Conservation (phyloP, 768 basidiomycete genomes). For the Hydnum rufescens region DNA sequence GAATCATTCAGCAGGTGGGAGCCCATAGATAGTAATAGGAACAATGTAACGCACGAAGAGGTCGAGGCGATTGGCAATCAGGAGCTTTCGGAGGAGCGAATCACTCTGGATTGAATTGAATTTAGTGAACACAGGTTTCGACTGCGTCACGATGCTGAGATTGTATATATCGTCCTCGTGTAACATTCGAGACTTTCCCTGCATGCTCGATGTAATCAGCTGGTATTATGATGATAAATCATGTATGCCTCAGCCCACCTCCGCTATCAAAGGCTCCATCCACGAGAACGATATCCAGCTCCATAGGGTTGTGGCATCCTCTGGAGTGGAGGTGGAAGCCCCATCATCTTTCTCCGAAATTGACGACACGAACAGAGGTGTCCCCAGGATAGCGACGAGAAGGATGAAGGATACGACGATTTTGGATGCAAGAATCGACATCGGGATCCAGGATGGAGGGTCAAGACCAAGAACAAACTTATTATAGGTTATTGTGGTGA, state of each 20-base stretch:
- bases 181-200: constrained; percentile 35
- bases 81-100: constrained; percentile 26
- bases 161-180: constrained; percentile 54
- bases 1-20: neutral
- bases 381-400: constrained; percentile 30
- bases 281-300: constrained; percentile 9
- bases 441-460: constrained; percentile 19
- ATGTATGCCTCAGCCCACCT: neutral
- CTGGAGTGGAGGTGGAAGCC: constrained; percentile 47
- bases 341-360: constrained; percentile 26
- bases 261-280: neutral
- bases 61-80: constrained; percentile 8
- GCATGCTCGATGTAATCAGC: neutral
- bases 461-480: constrained; percentile 25
- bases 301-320: constrained; percentile 56
- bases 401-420: constrained; percentile 25
- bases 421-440: constrained; percentile 22
- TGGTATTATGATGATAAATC: constrained; percentile 2
- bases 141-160: constrained; percentile 47
- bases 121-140: constrained; percentile 40
- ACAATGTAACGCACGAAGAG: neutral
- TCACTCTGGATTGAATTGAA: constrained; percentile 17
- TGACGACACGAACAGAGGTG: constrained; percentile 53
- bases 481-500: constrained; percentile 38
- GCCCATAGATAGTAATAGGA: neutral